A percentile compares a stretch with the other conserved stretches of the same genome.
Evolutionary conservation across 345 rosid genomes (phyloP).

Genomic region (Conringia planisiliqua): DNA sequence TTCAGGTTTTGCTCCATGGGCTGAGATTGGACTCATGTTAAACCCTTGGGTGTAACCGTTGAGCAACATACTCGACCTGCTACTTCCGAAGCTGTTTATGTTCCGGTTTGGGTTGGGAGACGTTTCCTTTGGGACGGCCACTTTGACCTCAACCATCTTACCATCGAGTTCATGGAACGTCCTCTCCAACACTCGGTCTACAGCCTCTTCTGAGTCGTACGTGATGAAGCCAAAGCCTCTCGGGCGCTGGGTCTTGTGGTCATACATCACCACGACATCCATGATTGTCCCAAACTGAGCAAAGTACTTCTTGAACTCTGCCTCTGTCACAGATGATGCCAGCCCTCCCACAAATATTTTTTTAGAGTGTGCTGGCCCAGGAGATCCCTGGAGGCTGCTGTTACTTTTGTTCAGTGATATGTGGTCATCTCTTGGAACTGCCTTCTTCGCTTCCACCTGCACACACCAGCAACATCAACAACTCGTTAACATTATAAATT

Average conservation of each 20-base stretch:
- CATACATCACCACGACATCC: constrained; percentile 3
- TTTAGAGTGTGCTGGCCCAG: background rate
- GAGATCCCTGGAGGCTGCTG: constrained; percentile 3
- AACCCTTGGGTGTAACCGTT: background rate
- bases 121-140: constrained; percentile 3
- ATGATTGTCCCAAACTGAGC: constrained; percentile 1
- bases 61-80: background rate
- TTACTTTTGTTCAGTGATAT: background rate
- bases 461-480: background rate
- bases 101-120: background rate
- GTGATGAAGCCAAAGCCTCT: constrained; percentile 4
- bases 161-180: constrained; percentile 3
- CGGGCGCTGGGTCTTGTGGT: background rate
- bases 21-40: background rate
- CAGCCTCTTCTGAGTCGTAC: background rate
- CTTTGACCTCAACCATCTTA: constrained; percentile 9
- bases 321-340: background rate
- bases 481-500: background rate
- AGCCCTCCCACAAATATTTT: constrained; percentile 11
- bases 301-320: constrained; percentile 3
- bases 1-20: background rate
- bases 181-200: background rate
- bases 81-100: background rate
- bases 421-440: constrained; percentile 11
- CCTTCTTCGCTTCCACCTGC: constrained; percentile 7